Evolutionary conservation across 208 protist genomes (phyloP).

Genomic region (Trypanosoma mega): DNA sequence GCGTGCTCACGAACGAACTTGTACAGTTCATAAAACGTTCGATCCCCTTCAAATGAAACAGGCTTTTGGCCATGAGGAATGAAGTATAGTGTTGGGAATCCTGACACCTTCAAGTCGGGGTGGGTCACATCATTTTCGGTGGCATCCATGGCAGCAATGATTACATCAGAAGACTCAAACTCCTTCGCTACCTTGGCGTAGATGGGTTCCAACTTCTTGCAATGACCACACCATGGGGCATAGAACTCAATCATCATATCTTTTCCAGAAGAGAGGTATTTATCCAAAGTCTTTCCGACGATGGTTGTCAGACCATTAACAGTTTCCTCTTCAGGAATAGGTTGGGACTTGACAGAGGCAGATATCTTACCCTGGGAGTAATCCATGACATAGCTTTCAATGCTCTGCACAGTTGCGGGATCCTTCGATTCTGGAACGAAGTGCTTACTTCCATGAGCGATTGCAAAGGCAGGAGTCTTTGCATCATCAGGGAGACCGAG

Average conservation of each 20-base stretch:
- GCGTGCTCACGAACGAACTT: constrained; percentile 56
- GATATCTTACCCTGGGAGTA: constrained; percentile 50
- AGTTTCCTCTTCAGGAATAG: constrained; percentile 62
- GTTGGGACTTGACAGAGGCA: constrained; percentile 52
- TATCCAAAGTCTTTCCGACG: constrained; percentile 58
- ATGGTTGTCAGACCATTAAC: constrained; percentile 80
- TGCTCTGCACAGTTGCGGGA: constrained; percentile 36
- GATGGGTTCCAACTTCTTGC: constrained; percentile 53
- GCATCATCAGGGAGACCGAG: constrained; percentile 58
- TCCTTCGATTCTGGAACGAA: constrained; percentile 49
- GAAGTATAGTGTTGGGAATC: constrained; percentile 74
- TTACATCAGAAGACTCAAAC: constrained; percentile 42
- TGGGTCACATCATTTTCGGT: constrained; percentile 40
- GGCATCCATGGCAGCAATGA: constrained; percentile 74
- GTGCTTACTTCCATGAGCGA: constrained; percentile 49
- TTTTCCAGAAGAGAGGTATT: constrained; percentile 48
- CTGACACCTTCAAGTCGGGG: constrained; percentile 37
- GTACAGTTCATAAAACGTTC: constrained; percentile 63
- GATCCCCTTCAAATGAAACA: constrained; percentile 35
- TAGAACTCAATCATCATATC: constrained; percentile 90
- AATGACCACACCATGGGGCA: constrained; percentile 90
- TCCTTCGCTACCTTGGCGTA: constrained; percentile 45
- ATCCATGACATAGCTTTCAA: constrained; percentile 58
- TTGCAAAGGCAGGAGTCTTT: constrained; percentile 76
- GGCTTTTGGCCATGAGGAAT: constrained; percentile 31